Evolutionary conservation across 345 rosid species (phyloP), one percentile per base, ranked within the genome.

Genomic region (Bretschneidera sinensis): DNA sequence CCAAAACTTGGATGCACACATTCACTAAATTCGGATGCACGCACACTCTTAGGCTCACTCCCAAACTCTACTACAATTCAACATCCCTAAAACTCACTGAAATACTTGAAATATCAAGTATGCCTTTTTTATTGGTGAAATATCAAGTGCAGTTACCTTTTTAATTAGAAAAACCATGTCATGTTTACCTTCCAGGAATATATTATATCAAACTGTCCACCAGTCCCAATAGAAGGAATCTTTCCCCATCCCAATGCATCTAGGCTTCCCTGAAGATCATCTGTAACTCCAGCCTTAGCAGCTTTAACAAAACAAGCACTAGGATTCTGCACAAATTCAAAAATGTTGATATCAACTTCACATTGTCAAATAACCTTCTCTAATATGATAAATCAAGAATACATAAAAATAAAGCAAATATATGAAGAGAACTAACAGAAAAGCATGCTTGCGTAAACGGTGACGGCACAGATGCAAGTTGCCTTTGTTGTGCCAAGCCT

Each of bases 371-470:
- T 28, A 2, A 28, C 33, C 33, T 28, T 28, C 8, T 28, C 45
- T 7, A 17, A 53, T 24, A 23, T 17, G 21, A 39, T 10, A 58
- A 55, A 59, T 60, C 45, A 39, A 54, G 24, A 28, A 55, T 51
- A 45, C 17, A n/a, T 24, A 60, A 55, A 49, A 14, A 4, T 7
- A 57, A 48, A 63, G 22, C 9, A 60, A 48, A 14, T 18, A n/a
- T 48, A 25, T 34, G 2, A 43, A 8, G 33, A 28, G 62, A 25
- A 80, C 94, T 82, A 62, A 90, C 99, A 54, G 95, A 84, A 72
- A 94, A 90, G 83, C 95, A 85, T 0, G 95, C 97, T 82, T 86
- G 97, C 76, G 82, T 75, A 61, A 94, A 88, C 8, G 97, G 92
- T 18, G 97, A 80, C 45, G 79, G 50, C 0, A 75, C 80, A 34